Base-by-base conservation (phyloP, 805 yeast species). In the Lachancea meyersii region DNA sequence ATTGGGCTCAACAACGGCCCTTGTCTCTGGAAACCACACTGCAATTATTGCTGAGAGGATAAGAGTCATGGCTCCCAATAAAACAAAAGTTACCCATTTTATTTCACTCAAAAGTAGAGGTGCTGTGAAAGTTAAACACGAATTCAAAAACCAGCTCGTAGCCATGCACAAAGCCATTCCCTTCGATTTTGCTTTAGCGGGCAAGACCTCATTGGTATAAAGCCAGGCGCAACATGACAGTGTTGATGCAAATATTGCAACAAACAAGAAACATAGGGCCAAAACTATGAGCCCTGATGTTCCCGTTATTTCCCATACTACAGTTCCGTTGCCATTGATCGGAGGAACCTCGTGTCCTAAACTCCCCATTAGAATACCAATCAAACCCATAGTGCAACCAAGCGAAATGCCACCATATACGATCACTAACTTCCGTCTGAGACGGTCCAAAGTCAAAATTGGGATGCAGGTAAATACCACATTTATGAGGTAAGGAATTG, bases 181-280 rank as follows among this genome's bases (percentile, higher is more conserved):
- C 48, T 71, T 73, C 0, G 72, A 59, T 46, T 75, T 69, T 1
- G 73, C 69, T 21, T 59, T 58, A 1, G 57, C 57, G 0, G 76
- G 75, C 33, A 77, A 67, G 4, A 75, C 56, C 49, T 77, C 82
- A 38, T 70, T 67, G 4, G 75, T 66, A 50, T 73, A 76, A 17
- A 76, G 54, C 75, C 74, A 70, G 26, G 77, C 68, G 3, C 69
- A 69, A 33, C 77, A 67, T 1, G 72, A 60, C 11, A 77, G 57
- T 1, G 76, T 65, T 1, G 75, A 54, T 1, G 79, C 65, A 52
- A 69, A 71, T 0, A 75, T 60, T 2, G 77, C 70, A 20, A 72
- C 71, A 36, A 72, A 60, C 36, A 72, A 55, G 31, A 70, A 66
- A 32, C 73, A 68, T 3, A 75, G 52, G 0, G 76, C 74, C 32